Percentiles rank a stretch among this genome's conserved stretches.
phyloP scores from a whole-genome alignment of 805 yeast genomes.

The Yamadazyma takamatsuzukensis region DNA sequence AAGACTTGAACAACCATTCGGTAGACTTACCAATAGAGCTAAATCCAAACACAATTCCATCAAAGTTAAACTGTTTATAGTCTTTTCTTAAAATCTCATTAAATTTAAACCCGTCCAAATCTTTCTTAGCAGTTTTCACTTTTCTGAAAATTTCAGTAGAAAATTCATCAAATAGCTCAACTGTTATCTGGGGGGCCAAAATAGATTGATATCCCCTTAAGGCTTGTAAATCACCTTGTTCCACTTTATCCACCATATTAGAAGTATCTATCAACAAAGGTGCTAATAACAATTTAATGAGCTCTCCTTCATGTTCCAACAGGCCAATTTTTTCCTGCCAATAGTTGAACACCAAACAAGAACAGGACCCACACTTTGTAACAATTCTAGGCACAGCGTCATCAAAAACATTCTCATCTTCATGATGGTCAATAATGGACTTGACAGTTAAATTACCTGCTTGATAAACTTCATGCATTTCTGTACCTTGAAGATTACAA shows the following conservation, averaged over 20 bases:
- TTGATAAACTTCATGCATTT: constrained; percentile 25
- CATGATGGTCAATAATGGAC: constrained; percentile 83
- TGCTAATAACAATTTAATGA: constrained; percentile 50
- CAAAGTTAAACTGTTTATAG: constrained; percentile 66
- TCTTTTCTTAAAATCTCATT: constrained; percentile 74
- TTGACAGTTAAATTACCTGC: constrained; percentile 16
- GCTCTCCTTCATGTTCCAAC: constrained; percentile 22
- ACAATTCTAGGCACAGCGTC: constrained; percentile 62
- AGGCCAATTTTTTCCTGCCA: constrained; percentile 38
- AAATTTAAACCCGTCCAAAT: constrained; percentile 57
- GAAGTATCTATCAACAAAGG: constrained; percentile 78
- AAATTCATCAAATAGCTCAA: constrained; percentile 1
- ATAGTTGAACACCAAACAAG: constrained; percentile 65
- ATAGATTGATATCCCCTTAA: constrained; percentile 32
- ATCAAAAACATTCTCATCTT: constrained; percentile 52
- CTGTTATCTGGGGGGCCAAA: constrained; percentile 6
- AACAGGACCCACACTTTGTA: constrained; percentile 69
- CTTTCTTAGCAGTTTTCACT: constrained; percentile 51
- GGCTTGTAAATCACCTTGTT: constrained; percentile 51
- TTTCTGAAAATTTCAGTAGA: constrained; percentile 15
- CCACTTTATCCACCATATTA: constrained; percentile 62
- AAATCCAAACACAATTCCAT: constrained; percentile 56
- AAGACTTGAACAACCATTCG: constrained; percentile 44
- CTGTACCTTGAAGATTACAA: constrained; percentile 58
- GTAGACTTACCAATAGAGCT: constrained; percentile 68